Base-by-base conservation (phyloP, 805 yeast genomes). In the Pichia nanzhaoensis region DNA sequence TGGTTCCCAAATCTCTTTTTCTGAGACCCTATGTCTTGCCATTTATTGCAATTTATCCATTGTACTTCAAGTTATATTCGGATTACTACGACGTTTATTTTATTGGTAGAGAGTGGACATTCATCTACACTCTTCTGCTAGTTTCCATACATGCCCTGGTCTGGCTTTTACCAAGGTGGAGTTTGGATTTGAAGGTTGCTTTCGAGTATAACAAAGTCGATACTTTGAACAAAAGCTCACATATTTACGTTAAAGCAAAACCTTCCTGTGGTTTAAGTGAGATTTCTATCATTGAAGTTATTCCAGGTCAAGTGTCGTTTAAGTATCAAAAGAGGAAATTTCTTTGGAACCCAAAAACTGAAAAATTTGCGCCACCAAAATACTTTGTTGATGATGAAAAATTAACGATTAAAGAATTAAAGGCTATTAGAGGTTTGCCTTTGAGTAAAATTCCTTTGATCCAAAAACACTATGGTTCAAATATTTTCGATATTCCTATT, bases 81-180 rank as follows among this genome's bases (percentile, higher is more conserved):
- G 66, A 68, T 49, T 77, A 81, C 46, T 91, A 91, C 63, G 98
- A 91, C 47, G 70, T 66, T 47, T 86, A 86, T 60, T 84, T 91
- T 57, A 84, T 75, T 37, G 96, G 96, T 21, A 75, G 83, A 38
- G 99, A 91, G 67, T 93, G 99, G 98, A 93, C 98, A 0, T 87
- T 86, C 63, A 93, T 91, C 32, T 90, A 78, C 58, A 69, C 88
- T 20, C 83, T 95, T 49, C 64, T 89, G 5, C 71, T 90, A 42
- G 63, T 83, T 32, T 78, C 96, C 2, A 49, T 84, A 47, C 95
- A 91, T 60, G 68, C 81, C 37, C 69, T 91, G 60, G 69, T 91
- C 47, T 75, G 89, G 82, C 75, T 91, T 62, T 77, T 88, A 77
- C 96, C 98, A n/a, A 83, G 84, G 57, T 91, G 99, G 99, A 88